Base-by-base conservation (phyloP, 768 basidiomycete species). In the Rhizopogon vesiculosus region DNA sequence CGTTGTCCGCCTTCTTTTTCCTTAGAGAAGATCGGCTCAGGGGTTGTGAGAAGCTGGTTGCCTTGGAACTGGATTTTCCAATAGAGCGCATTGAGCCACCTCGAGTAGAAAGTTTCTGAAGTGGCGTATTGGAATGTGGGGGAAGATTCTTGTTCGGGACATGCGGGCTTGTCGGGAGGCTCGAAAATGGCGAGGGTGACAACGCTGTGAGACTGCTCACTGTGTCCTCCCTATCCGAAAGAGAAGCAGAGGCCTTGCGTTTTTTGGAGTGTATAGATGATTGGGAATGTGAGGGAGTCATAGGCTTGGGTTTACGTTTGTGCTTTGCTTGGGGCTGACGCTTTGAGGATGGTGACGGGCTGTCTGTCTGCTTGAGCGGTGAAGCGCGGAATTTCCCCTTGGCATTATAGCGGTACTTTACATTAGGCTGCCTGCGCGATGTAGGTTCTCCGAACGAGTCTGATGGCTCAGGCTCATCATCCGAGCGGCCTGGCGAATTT, bases 381-480 rank as follows among this genome's bases (percentile, higher is more conserved):
- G 69, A 70, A 42, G 69, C 72, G 7, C 60, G 69, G 5, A 70
- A 69, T 49, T 70, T 70, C 18, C 70, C 69, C 9, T 65, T 64
- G 46, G 66, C 69, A 5, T 49, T 66, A 53, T 70, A 70, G 52
- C 69, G 69, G 55, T 65, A 70, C 50, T 71, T 72, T 57, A 70
- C 62, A 40, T 60, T 57, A 55, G 63, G 66, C 57, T 66, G 53
- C 41, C 51, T 59, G 12, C 56, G 61, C 0, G 64, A 28, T 1
- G 49, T 31, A 35, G 69, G 65, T 22, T 63, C 68, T 7, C 62
- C 62, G 44, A 70, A 70, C 12, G 58, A 63, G 55, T 60, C 63
- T 15, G 63, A 59, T 3, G 64, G 33, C 0, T 54, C 28, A 0
- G 61, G 56, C 4, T 62, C 69, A 29, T 40, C 56, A 19, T 71